Base-by-base conservation (phyloP, 805 yeast genomes). In the Wickerhamiella brachini region DNA sequence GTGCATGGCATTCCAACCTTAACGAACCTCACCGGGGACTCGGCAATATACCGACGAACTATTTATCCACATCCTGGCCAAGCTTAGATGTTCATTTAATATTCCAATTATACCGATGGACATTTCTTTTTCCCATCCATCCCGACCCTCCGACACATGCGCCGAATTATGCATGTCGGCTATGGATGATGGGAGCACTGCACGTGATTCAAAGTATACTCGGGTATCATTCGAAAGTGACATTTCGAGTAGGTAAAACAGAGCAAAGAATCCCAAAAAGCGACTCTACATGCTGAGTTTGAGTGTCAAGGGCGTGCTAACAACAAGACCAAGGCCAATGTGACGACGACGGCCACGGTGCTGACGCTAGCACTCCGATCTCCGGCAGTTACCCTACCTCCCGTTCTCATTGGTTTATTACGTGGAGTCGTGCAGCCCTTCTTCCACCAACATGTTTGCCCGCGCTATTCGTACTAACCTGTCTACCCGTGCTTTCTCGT, bases 401-500 rank as follows among this genome's bases (percentile, higher is more conserved):
- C 21, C 31, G 8, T 7, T 12, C 29, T 44, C 17, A 44, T 21
- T 44, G 46, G 46, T 23, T 44, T n/a, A 17, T 44, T 44, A 41
- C 24, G 20, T 37, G 41, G 41, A 37, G 20, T n/a, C 41, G 17
- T 17, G 20, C 17, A 37, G 41, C 20, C 41, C 9, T 37, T 17
- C 20, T 20, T 44, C 22, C 22, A 17, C 15, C 34, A 13, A 15
- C 45, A 49, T 52, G 54, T 48, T 52, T 31, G 34, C 55, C 26
- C 43, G 45, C 34, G 29, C 29, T 21, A 34, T 34, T 24, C 23
- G 22, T 34, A n/a, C 38, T 17, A 37, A 37, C n/a, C 34, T 44
- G 38, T 24, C 51, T 26, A 47, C 53, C 44, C 53, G 59, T 21
- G 50, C 53, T n/a, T 56, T 54, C 55, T 56, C 57, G 23, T 54